Evolutionary conservation across 352 stramenopile genomes (phyloP), one percentile per base, ranked within the genome.

Genomic region (Discostella stelligera): DNA sequence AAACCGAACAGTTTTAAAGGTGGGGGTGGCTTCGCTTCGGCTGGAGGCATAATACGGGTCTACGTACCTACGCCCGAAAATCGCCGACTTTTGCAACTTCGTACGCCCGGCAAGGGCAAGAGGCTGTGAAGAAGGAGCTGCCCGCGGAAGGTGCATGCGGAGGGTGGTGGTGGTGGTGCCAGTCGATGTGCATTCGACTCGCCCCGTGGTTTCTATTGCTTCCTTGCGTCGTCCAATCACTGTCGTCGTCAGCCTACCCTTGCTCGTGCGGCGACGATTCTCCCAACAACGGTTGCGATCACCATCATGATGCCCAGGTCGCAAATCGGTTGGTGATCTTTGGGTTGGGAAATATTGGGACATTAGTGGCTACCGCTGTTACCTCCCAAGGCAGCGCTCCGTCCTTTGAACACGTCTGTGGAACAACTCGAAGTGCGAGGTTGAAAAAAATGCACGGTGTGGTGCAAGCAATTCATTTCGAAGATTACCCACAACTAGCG

Each of bases 311-410:
- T 44, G 20, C 41, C 44, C 20, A 25, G 2, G 14, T 39, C 27
- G 23, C 16, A 37, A 59, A 79, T 55, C 48, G 59, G 30, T 58
- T 80, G 39, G 39, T 89, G 20, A 74, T 89, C 58, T 70, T 89
- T 16, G 83, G 83, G 39, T 58, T 84, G 11, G 83, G 83, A 3
- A 75, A 79, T 41, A 71, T 89, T 5, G 83, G 83, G 21, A 56
- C 56, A 25, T 25, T 84, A 18, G 70, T 86, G 44, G 83, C 76
- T 8, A 13, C 67, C 21, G 62, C 21, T 9, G 56, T 54, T 32
- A 14, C 39, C 20, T 56, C 60, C 30, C 41, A 72, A 32, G 16
- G 37, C 25, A 16, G 20, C 59, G 18, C 16, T 20, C 53, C 49
- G 8, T 74, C 52, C 44, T 79, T 82, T 58, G 23, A 70, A 49